Evolutionary conservation across 1,284 basidiomycete species (phyloP).

Genomic region (Blastosporella zonata): DNA sequence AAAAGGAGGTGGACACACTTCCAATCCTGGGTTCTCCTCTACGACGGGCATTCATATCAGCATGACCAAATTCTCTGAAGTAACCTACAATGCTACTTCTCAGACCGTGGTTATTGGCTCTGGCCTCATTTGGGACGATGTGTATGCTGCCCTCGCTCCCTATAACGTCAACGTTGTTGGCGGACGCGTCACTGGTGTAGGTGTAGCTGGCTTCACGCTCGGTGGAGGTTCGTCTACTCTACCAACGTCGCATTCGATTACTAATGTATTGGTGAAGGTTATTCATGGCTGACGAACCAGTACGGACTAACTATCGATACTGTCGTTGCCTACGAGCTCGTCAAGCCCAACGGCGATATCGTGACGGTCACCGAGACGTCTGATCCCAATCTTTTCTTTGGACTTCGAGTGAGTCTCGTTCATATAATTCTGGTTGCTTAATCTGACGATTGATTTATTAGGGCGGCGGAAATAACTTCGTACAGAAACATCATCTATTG

Average conservation of each 20-base stretch:
- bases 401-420: conserved; percentile 33
- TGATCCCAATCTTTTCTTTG: conserved; percentile 43
- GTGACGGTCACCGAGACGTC: conserved; percentile 30
- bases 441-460: not conserved
- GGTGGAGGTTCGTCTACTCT: conserved; percentile 43
- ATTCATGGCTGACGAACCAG: conserved; percentile 52
- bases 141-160: conserved; percentile 46
- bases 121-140: conserved; percentile 55
- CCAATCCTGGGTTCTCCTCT: conserved; percentile 50
- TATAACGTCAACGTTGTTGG: conserved; percentile 49
- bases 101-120: conserved; percentile 45
- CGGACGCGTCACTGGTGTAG: conserved; percentile 48
- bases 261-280: conserved; percentile 32
- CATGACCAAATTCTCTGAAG: conserved; percentile 47
- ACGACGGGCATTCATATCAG: conserved; percentile 55
- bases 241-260: not conserved
- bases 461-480: no score
- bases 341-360: conserved; percentile 40
- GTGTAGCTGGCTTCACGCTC: conserved; percentile 52
- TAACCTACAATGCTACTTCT: conserved; percentile 36
- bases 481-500: not conserved
- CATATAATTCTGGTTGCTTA: not conserved
- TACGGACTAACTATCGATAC: conserved; percentile 49
- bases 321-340: conserved; percentile 43
- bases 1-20: conserved; percentile 50